Evolutionary conservation across 192 early-diverging fungal genomes (phyloP).

Genomic region (Backusella sp.): DNA sequence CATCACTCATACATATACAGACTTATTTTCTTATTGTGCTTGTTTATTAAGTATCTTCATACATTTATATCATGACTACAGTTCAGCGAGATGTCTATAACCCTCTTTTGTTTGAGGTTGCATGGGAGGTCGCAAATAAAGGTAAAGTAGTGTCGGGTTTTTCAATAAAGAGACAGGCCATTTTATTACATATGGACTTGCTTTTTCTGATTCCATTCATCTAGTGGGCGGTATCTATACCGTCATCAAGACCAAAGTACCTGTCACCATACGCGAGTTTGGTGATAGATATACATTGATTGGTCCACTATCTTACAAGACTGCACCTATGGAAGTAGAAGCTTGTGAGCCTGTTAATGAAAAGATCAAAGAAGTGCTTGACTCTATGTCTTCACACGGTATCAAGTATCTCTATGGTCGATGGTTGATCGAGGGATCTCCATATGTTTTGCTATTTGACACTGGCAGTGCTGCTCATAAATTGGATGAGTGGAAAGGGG

Average conservation of each 20-base stretch:
- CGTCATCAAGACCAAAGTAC: slow-evolving; percentile 95
- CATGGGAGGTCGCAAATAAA: slow-evolving; percentile 99
- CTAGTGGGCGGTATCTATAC: slow-evolving; percentile 97
- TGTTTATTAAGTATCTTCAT: background rate
- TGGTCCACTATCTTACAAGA: slow-evolving; percentile 84
- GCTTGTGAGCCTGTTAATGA: slow-evolving; percentile 68
- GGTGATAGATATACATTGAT: slow-evolving; percentile 92
- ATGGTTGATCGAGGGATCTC: slow-evolving; percentile 94
- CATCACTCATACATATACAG: background rate
- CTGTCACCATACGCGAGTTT: slow-evolving; percentile 93
- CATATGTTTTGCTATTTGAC: slow-evolving; percentile 90
- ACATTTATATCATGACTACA: background rate
- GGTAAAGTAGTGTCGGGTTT: slow-evolving; percentile 43
- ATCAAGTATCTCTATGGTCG: slow-evolving; percentile 87
- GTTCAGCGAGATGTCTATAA: slow-evolving; percentile 30
- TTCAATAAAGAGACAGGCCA: background rate
- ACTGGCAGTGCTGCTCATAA: slow-evolving; percentile 72
- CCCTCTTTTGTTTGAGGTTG: slow-evolving; percentile 83
- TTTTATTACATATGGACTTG: background rate
- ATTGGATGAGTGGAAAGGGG: slow-evolving; percentile 95
- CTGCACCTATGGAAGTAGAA: slow-evolving; percentile 93
- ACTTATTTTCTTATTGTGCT: background rate
- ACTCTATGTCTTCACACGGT: slow-evolving; percentile 66
- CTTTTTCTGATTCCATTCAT: background rate
- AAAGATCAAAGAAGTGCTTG: slow-evolving; percentile 68